A percentile compares a stretch with the other conserved stretches of the same genome.
Evolutionary conservation across 345 rosid species (phyloP).

Genomic region (Zanthoxylum bungeanum): DNA sequence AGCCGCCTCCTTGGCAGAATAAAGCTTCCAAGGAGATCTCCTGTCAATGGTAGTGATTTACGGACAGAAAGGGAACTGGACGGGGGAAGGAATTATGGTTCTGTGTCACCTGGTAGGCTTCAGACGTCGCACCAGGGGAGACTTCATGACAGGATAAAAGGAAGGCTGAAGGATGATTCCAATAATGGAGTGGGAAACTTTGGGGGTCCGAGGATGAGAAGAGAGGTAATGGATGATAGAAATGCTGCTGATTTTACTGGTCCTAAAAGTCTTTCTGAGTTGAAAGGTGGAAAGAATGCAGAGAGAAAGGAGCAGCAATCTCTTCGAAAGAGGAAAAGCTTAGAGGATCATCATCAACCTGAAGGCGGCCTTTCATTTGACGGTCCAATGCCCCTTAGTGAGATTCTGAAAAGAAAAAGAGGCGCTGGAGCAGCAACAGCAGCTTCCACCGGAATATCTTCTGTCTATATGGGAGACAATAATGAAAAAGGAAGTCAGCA

Average conservation of each 20-base stretch:
- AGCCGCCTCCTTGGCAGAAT: slow-evolving; percentile 80
- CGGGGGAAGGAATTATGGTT: slow-evolving; percentile 46
- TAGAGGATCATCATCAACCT: slow-evolving; percentile 41
- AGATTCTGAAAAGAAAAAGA: slow-evolving; percentile 83
- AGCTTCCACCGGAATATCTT: slow-evolving; percentile 27
- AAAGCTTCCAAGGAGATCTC: slow-evolving; percentile 62
- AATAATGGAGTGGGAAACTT: slow-evolving; percentile 35
- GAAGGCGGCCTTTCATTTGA: slow-evolving; percentile 57
- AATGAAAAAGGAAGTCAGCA: slow-evolving; percentile 20
- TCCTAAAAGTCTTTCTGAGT: slow-evolving; percentile 64
- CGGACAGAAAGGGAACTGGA: slow-evolving; percentile 51
- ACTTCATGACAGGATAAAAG: slow-evolving; percentile 61
- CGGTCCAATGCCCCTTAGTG: slow-evolving; percentile 85
- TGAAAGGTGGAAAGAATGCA: slow-evolving; percentile 36
- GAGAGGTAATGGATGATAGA: slow-evolving; percentile 48
- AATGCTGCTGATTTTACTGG: slow-evolving; percentile 37
- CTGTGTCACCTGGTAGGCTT: slow-evolving; percentile 41
- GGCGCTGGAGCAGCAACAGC: slow-evolving; percentile 42
- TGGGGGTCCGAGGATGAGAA: slow-evolving; percentile 38
- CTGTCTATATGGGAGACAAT: slow-evolving; percentile 12
- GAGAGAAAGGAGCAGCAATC: slow-evolving; percentile 36
- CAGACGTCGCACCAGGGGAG: slow-evolving; percentile 41
- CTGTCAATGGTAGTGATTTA: slow-evolving; percentile 31
- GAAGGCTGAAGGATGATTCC: slow-evolving; percentile 45
- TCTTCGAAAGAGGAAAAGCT: slow-evolving; percentile 50